phyloP scores from a whole-genome alignment of 768 basidiomycete species.

The Hemileccinum rubropunctum region DNA sequence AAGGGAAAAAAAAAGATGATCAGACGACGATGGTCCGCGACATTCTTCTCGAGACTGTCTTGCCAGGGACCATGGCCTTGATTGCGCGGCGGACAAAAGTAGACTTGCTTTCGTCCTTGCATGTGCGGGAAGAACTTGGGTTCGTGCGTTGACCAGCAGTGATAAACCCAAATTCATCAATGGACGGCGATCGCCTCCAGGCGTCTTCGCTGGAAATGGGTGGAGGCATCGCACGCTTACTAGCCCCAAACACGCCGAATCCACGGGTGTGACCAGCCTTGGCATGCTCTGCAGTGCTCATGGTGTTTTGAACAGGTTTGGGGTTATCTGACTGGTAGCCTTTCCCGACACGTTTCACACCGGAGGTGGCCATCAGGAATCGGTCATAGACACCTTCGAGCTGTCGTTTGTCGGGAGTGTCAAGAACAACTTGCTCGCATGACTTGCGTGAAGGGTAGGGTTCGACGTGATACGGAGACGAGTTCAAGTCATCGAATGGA shows the following conservation, averaged over 20 bases:
- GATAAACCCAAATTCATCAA: constrained; percentile 67
- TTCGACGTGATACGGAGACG: constrained; percentile 62
- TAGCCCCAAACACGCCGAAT: constrained; percentile 27
- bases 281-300: constrained; percentile 19
- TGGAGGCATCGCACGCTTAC: constrained; percentile 62
- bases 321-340: constrained; percentile 75
- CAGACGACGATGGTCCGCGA: constrained; percentile 38
- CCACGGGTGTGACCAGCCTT: constrained; percentile 22
- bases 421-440: constrained; percentile 34
- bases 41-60: constrained; percentile 48
- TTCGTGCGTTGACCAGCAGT: constrained; percentile 31
- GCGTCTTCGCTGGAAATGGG: constrained; percentile 68
- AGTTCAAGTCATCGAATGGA: constrained; percentile 46
- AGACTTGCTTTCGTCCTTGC: constrained; percentile 46
- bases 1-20: not conserved
- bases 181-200: constrained; percentile 43
- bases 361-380: constrained; percentile 78
- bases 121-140: constrained; percentile 22
- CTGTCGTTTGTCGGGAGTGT: constrained; percentile 57
- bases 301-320: constrained; percentile 39
- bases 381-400: constrained; percentile 79
- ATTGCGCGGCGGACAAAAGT: constrained; percentile 67
- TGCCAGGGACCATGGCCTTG: constrained; percentile 72
- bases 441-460: constrained; percentile 56
- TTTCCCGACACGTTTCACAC: constrained; percentile 75